phyloP scores from a whole-genome alignment of 2,329 filamentous ascomycete species.

The Colletotrichum caudatum region DNA sequence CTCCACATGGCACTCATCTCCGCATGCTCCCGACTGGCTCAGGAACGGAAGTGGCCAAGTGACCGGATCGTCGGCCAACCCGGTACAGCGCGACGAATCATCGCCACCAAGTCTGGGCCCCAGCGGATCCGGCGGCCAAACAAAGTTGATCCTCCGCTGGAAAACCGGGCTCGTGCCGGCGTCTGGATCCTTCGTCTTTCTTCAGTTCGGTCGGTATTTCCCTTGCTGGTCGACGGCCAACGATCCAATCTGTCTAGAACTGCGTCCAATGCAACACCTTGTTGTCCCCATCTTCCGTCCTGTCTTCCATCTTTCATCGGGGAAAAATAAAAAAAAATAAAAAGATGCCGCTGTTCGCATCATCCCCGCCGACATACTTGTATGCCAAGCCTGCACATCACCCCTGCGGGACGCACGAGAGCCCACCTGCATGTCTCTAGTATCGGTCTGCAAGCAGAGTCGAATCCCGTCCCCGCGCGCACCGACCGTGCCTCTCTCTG shows the following conservation, averaged over 20 bases:
- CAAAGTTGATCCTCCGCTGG: constrained; percentile 1
- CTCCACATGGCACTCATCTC: constrained; percentile 20
- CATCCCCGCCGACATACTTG: too few relatives aligned
- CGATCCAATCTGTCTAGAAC: not conserved
- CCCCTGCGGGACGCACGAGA: not conserved
- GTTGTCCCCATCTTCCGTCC: not conserved
- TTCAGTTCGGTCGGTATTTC: not conserved
- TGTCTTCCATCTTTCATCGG: too few relatives aligned
- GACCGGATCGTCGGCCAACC: constrained; percentile 34
- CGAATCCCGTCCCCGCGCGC: not conserved
- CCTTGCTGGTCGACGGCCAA: not conserved
- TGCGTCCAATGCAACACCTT: not conserved
- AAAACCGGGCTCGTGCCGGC: constrained; percentile 3
- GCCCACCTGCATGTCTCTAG: not conserved
- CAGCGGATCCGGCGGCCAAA: not conserved
- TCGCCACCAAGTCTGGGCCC: not conserved
- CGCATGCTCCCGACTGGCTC: constrained; percentile 36
- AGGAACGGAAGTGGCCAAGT: constrained; percentile 32
- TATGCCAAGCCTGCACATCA: not conserved
- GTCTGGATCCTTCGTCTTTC: constrained; percentile 3
- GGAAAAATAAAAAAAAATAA: too few relatives aligned
- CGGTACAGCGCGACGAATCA: constrained; percentile 30
- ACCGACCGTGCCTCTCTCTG: not conserved
- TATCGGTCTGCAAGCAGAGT: not conserved
- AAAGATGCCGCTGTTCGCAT: not conserved